phyloP scores from a whole-genome alignment of 768 basidiomycete genomes.

The Fomitopsis serialis region DNA sequence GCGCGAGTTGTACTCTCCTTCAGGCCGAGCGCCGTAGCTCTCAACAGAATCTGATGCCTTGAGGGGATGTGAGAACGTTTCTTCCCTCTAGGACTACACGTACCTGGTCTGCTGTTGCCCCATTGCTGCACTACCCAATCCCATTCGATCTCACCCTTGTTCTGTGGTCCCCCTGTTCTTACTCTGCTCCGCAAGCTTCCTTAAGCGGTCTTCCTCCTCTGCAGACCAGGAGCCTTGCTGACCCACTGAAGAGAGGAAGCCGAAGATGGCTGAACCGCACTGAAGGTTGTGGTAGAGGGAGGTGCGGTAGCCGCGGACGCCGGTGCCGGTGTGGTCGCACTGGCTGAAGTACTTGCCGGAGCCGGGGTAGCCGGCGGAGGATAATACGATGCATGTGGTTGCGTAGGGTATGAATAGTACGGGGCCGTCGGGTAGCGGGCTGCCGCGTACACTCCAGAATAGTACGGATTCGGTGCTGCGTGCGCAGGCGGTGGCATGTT shows the following conservation, averaged over 20 bases:
- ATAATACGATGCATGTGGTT: slow-evolving; percentile 18
- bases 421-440: slow-evolving; percentile 55
- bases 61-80: not conserved
- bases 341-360: slow-evolving; percentile 17
- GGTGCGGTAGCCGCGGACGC: slow-evolving; percentile 14
- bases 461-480: slow-evolving; percentile 29
- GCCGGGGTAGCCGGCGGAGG: slow-evolving; percentile 10
- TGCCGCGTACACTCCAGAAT: slow-evolving; percentile 32
- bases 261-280: slow-evolving; percentile 20
- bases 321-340: slow-evolving; percentile 14
- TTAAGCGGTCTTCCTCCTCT: slow-evolving; percentile 67
- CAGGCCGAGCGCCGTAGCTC: slow-evolving; percentile 72
- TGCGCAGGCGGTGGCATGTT: slow-evolving; percentile 41
- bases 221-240: slow-evolving; percentile 77
- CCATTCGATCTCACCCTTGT: slow-evolving; percentile 68
- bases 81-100: too few relatives aligned
- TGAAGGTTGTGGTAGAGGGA: slow-evolving; percentile 15
- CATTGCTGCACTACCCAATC: slow-evolving; percentile 71
- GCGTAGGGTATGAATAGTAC: slow-evolving; percentile 54
- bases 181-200: slow-evolving; percentile 64
- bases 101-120: slow-evolving; percentile 74
- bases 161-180: slow-evolving; percentile 31
- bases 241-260: slow-evolving; percentile 20
- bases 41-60: slow-evolving; percentile 80
- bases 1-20: slow-evolving; percentile 70